Conservation (phyloP, 2,329 filamentous ascomycete genomes). For the Diaporthe batatas region DNA sequence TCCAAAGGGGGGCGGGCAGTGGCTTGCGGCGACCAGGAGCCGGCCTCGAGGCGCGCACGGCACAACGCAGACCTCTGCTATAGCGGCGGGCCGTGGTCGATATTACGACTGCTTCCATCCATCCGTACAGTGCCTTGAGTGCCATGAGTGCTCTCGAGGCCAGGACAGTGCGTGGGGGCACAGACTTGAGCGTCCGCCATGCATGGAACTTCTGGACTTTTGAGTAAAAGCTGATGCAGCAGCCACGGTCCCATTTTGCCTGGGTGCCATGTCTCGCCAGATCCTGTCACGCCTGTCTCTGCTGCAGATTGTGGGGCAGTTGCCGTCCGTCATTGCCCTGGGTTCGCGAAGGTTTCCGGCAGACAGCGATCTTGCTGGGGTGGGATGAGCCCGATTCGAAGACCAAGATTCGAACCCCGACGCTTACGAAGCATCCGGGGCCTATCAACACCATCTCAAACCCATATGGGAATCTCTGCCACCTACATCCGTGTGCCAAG, state of each 20-base stretch:
- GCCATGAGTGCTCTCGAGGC: neutral
- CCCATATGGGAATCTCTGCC: neutral
- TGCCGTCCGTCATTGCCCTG: neutral
- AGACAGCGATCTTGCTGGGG: slow-evolving; percentile 10
- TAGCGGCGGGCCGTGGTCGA: slow-evolving; percentile 11
- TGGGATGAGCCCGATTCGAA: slow-evolving; percentile 14
- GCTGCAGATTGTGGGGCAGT: neutral
- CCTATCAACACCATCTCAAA: slow-evolving; percentile 15
- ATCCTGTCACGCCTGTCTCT: neutral
- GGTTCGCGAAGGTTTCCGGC: slow-evolving; percentile 15
- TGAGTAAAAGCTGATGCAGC: slow-evolving; percentile 19
- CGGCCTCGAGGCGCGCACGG: slow-evolving; percentile 17
- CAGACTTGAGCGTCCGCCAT: neutral
- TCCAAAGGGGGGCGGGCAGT: slow-evolving; percentile 23
- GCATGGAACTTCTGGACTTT: neutral
- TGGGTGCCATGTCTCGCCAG: slow-evolving; percentile 6
- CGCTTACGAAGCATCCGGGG: slow-evolving; percentile 15
- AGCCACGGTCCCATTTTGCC: neutral
- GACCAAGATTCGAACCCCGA: slow-evolving; percentile 11
- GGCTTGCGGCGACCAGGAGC: slow-evolving; percentile 18
- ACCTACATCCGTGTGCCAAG: neutral
- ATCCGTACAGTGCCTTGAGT: neutral
- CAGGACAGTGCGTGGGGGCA: slow-evolving; percentile 26
- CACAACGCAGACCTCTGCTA: neutral
- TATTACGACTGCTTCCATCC: neutral